Conservation (phyloP, 2,329 filamentous ascomycete species). For the Colletotrichum sp. region DNA sequence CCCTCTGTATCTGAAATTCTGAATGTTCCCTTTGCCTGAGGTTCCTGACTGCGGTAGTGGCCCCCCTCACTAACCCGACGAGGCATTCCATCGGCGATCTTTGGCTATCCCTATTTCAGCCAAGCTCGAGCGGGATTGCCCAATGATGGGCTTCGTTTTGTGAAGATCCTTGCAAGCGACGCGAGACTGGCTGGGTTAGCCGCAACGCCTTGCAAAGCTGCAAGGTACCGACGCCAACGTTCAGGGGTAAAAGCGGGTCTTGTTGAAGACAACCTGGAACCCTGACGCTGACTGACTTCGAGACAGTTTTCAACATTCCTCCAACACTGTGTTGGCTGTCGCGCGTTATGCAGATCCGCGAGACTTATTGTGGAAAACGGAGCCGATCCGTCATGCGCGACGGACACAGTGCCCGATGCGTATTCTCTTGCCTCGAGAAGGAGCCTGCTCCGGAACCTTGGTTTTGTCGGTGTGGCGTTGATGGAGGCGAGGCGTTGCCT, state of each 20-base stretch:
- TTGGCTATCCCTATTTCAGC: slow-evolving; percentile 21
- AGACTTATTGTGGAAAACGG: slow-evolving; percentile 11
- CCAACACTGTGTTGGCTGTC: slow-evolving; percentile 3
- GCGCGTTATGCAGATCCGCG: neutral
- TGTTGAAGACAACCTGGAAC: slow-evolving; percentile 18
- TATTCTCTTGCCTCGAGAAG: neutral
- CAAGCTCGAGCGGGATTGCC: slow-evolving; percentile 2
- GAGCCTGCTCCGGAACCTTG: neutral
- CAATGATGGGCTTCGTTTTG: slow-evolving; percentile 18
- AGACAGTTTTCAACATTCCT: neutral
- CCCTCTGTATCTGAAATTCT: neutral
- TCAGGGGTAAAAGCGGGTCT: slow-evolving; percentile 30
- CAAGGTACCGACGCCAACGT: slow-evolving; percentile 14
- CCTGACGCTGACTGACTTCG: neutral
- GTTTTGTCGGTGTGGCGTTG: neutral
- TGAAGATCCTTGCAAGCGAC: neutral
- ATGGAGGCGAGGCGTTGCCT: neutral
- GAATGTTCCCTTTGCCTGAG: neutral
- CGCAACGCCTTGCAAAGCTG: slow-evolving; percentile 1
- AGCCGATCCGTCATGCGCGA: slow-evolving; percentile 15
- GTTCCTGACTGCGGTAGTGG: neutral
- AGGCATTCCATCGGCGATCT: slow-evolving; percentile 23
- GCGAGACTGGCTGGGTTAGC: slow-evolving; percentile 5
- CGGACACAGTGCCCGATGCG: neutral
- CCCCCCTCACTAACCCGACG: slow-evolving; percentile 15